Conservation (phyloP, 306 rosid species). For the Casuarina cunninghamiana region DNA sequence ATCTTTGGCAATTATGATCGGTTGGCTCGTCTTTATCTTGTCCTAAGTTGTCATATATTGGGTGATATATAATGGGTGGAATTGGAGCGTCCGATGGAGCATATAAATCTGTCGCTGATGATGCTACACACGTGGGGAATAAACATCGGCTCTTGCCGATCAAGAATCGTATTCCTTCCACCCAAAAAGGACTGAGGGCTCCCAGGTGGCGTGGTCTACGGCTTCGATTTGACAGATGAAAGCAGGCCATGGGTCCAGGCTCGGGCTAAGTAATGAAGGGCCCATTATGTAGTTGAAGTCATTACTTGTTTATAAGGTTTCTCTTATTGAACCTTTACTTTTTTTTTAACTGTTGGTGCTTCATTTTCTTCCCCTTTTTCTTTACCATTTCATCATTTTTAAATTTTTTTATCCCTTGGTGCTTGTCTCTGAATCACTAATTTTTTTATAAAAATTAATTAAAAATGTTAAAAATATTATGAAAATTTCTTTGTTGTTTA, state of each 20-base stretch:
- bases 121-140: too few relatives aligned
- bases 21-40: neutral
- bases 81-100: too few relatives aligned
- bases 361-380: neutral
- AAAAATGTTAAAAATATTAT: too few relatives aligned
- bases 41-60: neutral
- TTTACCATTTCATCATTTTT: neutral
- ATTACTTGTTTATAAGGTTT: neutral
- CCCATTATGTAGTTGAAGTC: too few relatives aligned
- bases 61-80: too few relatives aligned
- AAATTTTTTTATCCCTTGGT: neutral
- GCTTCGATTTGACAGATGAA: slow-evolving; percentile 23
- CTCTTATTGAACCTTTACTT: neutral
- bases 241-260: slow-evolving; percentile 17
- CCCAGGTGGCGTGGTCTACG: neutral
- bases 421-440: neutral
- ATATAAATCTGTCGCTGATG: too few relatives aligned
- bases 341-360: neutral
- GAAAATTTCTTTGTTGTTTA: too few relatives aligned
- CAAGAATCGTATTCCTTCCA: neutral
- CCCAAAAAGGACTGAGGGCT: neutral
- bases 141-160: neutral
- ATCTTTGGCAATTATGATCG: neutral
- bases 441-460: too few relatives aligned
- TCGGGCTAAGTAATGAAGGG: neutral